Base-by-base conservation (phyloP, 176 grass and related monocot genomes). In the Triticum aestivum region DNA sequence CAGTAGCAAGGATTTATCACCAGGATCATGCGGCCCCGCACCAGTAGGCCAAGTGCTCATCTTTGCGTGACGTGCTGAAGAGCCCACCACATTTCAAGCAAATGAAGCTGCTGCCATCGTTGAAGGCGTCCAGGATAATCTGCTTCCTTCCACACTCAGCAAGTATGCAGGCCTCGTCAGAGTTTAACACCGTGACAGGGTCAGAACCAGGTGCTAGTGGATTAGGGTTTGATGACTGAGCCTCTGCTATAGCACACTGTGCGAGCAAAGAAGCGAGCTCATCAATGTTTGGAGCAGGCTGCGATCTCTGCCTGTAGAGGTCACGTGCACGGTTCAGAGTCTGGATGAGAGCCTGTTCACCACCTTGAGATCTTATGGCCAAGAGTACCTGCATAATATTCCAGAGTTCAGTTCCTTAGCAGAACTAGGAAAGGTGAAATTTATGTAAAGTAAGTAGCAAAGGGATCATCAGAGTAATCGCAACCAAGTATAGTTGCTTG, bases 51-150 rank as follows among this genome's bases (percentile, higher is more conserved):
- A 99, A 52, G 75, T 99, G 97, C 73, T 92, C 94, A 21, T 99
- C 90, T 82, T 91, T 99, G 34, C 97, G 94, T 14, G 85, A 92
- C 27, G 75, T 89, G 65, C 97, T 94, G 21, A 94, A 83, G 26
- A 99, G 90, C 65, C 97, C 97, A 5, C 92, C 92, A 61, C 97
- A 99, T 69, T 93, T 87, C 73, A 97, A 61, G 81, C 97, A 99
- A 49, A 99, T 92, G 87, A 99, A 99, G 79, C 94, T 99, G 85
- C 97, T 97, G 14, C 97, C 97, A 37, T 99, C 94, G 1, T 82
- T 83, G 81, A 99, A 99, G 0, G 97, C 97, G 47, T 99, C 97
- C 72, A 99, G 47, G 69, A 99, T 99, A 5, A 97, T 84, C 79
- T 99, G 97, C 81, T 92, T 93, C 87, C 89, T 91, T 34, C 97